A percentile compares a stretch with the other conserved stretches of the same genome.
Evolutionary conservation across 2,329 filamentous ascomycete species (phyloP).

Genomic region (Colletotrichum shisoi): DNA sequence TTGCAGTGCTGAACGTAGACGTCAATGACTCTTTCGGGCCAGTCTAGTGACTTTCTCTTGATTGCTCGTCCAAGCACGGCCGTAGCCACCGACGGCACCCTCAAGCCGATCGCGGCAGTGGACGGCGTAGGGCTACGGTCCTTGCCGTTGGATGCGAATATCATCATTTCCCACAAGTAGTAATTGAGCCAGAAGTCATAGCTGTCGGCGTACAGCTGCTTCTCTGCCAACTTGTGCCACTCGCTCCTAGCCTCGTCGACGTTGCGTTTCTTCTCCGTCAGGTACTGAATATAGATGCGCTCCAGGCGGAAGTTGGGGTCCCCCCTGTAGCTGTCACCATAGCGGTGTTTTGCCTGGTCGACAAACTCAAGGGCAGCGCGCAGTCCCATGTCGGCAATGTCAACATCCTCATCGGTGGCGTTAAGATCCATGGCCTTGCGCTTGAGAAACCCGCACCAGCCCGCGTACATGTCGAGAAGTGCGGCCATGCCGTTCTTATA

Average conservation of each 20-base stretch:
- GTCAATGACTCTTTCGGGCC: constrained; percentile 78
- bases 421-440: constrained; percentile 79
- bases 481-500: constrained; percentile 87
- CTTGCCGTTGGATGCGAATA: constrained; percentile 61
- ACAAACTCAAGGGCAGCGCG: constrained; percentile 86
- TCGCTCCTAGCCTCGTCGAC: constrained; percentile 77
- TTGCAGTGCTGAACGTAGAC: constrained; percentile 83
- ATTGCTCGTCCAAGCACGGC: constrained; percentile 77
- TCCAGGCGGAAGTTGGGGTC: constrained; percentile 90
- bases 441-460: constrained; percentile 94
- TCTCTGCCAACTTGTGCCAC: constrained; percentile 74
- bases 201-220: constrained; percentile 73
- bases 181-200: constrained; percentile 95
- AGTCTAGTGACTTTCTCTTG: constrained; percentile 69
- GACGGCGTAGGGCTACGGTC: constrained; percentile 62
- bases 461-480: constrained; percentile 87
- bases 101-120: constrained; percentile 57
- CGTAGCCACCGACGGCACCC: constrained; percentile 77
- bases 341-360: constrained; percentile 76
- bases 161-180: constrained; percentile 88
- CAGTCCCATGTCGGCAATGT: constrained; percentile 90
- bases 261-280: constrained; percentile 83
- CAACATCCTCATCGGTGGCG: constrained; percentile 80
- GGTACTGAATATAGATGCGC: constrained; percentile 88
- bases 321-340: constrained; percentile 79